Base-by-base conservation (phyloP, 768 basidiomycete genomes). In the Leccinum disarticulatum region DNA sequence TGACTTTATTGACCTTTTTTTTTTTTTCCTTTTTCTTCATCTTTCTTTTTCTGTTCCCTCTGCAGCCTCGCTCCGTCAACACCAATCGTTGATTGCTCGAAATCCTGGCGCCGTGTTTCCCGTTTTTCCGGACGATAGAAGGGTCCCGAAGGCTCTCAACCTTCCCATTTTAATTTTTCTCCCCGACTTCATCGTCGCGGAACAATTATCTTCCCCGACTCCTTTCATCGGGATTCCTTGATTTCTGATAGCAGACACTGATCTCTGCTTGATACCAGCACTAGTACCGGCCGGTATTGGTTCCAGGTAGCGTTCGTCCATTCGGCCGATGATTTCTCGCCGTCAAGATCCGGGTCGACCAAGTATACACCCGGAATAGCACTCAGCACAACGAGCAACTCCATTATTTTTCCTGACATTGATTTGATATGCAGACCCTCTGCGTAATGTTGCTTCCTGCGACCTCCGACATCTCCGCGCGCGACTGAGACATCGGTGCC, bases 1-100 rank as follows among this genome's bases (percentile, higher is more conserved):
- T 55, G 3, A 53, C 47, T 61, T 57, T 7, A 54, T 70, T 69
- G 67, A 69, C 60, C 6, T 36, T 55, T 60, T 30, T 22, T 60
- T 30, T 22, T 22, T 54, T 17, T 14, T 9, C n/a, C n/a, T 43
- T 43, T 57, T 57, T 41, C 31, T 22, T 22, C 6, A 6, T 19
- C 43, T 14, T 48, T 54, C 49, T 17, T 33, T 49, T 51, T 60
- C 31, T n/a, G 38, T 36, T 46, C 11, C 19, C 41, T 43, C 9
- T 46, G 19, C 33, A 68, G 68, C 25, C 2, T 56, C 49, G 38
- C 55, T 51, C 33, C n/a, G 28, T 56, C 27, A 51, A 35, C 30
- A 1, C 19, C 43, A 22, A 46, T 4, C 3, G 48, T 53, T 33
- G 52, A 53, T 48, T 41, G 14, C 30, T 50, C 27, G n/a, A 54